Conservation (phyloP, 2,329 filamentous ascomycete species). For the Raffaelea deltoideospora region DNA sequence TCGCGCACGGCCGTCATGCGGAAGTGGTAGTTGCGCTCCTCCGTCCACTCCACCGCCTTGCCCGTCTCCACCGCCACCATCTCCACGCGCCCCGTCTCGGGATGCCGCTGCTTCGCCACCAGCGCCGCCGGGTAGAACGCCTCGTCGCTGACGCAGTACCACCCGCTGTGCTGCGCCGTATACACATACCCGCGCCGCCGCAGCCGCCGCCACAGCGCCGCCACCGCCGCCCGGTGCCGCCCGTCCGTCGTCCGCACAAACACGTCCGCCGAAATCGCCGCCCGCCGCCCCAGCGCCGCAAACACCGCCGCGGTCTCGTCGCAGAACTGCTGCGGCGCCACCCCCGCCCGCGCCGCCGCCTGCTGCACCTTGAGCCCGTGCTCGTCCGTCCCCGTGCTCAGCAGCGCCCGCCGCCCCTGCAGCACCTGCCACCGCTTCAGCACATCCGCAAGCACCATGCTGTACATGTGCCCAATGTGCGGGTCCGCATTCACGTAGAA, state of each 20-base stretch:
- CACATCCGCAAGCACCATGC: constrained; percentile 80
- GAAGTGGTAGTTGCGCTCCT: constrained; percentile 92
- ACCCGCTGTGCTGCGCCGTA: constrained; percentile 73
- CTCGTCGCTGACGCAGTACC: constrained; percentile 95
- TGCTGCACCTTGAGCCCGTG: constrained; percentile 96
- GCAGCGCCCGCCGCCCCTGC: constrained; percentile 41
- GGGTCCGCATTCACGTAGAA: constrained; percentile 98
- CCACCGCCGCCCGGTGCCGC: constrained; percentile 69
- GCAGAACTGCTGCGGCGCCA: constrained; percentile 72
- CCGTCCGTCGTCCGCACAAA: constrained; percentile 87
- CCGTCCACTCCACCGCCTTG: constrained; percentile 86
- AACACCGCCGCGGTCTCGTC: constrained; percentile 73
- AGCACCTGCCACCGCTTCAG: constrained; percentile 83
- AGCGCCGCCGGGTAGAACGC: constrained; percentile 76
- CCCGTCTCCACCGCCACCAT: constrained; percentile 78
- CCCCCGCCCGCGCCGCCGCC: constrained; percentile 56
- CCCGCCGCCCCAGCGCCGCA: constrained; percentile 52
- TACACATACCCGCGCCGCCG: constrained; percentile 67
- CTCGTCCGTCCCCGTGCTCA: constrained; percentile 90
- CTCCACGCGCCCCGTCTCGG: constrained; percentile 66
- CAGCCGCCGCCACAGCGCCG: constrained; percentile 77
- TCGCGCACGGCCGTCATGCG: constrained; percentile 70
- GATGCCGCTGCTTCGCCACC: constrained; percentile 60
- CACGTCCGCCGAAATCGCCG: constrained; percentile 61
- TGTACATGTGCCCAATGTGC: constrained; percentile 89